Evolutionary conservation across 2,329 filamentous ascomycete genomes (phyloP), one percentile per base, ranked within the genome.

Genomic region (Colletotrichum noveboracense): DNA sequence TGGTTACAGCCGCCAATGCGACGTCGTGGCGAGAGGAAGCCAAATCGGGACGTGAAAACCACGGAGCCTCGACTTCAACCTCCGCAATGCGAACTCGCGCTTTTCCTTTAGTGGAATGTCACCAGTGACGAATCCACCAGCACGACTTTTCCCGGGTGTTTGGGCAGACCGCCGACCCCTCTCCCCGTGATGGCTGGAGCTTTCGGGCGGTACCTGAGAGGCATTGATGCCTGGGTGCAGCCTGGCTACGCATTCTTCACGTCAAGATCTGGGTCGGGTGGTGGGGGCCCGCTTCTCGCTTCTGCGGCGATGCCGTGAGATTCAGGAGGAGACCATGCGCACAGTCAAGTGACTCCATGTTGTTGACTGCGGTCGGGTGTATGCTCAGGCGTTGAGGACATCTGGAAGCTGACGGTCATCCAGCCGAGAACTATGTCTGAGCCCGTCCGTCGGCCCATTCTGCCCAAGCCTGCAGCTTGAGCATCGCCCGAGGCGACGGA

Each of bases 11-110:
- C 38, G 66, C 61, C 58, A 60, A 55, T 70, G 56, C 66, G 24
- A 74, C 74, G 61, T 66, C 74, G 70, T 66, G 62, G 67, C 61
- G 28, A 70, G 65, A 66, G 28, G 28, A 26, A 66, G 10, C 76
- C 76, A 58, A 67, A 76, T 77, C 62, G 76, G 76, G 76, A 73
- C 61, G 26, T 48, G 13, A 74, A 76, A 76, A 70, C 66, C 76
- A 70, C 76, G 76, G 76, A 77, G 74, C 76, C 61, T 67, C 55
- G 61, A 70, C 69, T 32, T 58, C 48, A 55, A 38, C 69, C 70
- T 77, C 76, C 76, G 76, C 66, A 52, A 32, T 67, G 10, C 32
- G n/a, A 26, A 48, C 61, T 21, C 14, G 32, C 64, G 36, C 58
- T 30, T 74, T 76, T 16, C 58, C 64, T 21, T 66, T 76, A 60